Base-by-base conservation (phyloP, 176 grass and related monocot genomes). In the Themeda triandra region DNA sequence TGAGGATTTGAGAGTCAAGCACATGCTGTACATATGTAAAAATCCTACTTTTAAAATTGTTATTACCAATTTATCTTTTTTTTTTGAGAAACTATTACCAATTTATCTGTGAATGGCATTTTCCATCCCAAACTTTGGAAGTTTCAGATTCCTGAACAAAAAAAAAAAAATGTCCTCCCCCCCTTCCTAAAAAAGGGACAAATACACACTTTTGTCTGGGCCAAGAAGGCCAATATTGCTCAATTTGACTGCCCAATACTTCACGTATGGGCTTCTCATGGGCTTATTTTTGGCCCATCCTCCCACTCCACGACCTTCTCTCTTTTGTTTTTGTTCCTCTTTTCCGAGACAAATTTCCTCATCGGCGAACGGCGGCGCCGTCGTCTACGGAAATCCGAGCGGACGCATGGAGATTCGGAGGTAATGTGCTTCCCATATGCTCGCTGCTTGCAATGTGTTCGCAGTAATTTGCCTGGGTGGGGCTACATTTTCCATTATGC, bases 291-390 rank as follows among this genome's bases (percentile, higher is more conserved):
- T 35, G n/a, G 58, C 33, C 75, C 56, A 28, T 39, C 9, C 40
- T 42, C 8, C 17, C 49, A 24, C 12, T 25, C 29, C 12, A 0
- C 5, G 0, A 21, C 19, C 4, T 19, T 4, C 40, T 65, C 14
- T 19, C 8, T 35, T 19, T 17, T 1, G 7, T 33, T 67, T 63
- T 63, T 3, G 19, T 6, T 27, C 6, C 63, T 30, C 31, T 3
- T 67, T 33, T 13, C 2, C 30, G 29, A 18, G 65, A 67, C 6
- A 3, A 37, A 23, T 69, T 41, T 71, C 36, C 25, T 23, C 68
- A 41, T 67, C 82, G 69, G 76, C 62, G 62, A 80, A n/a, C 63
- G 82, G 46, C 62, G 76, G 28, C 76, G 76, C 76, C 9, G 36
- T 40, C 39, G 15, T 6, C 73, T 48, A 17, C 8, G 4, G 45